A percentile compares a stretch with the other conserved stretches of the same genome.
phyloP scores from a whole-genome alignment of 768 basidiomycete species.

The Leccinellum rugosiceps region DNA sequence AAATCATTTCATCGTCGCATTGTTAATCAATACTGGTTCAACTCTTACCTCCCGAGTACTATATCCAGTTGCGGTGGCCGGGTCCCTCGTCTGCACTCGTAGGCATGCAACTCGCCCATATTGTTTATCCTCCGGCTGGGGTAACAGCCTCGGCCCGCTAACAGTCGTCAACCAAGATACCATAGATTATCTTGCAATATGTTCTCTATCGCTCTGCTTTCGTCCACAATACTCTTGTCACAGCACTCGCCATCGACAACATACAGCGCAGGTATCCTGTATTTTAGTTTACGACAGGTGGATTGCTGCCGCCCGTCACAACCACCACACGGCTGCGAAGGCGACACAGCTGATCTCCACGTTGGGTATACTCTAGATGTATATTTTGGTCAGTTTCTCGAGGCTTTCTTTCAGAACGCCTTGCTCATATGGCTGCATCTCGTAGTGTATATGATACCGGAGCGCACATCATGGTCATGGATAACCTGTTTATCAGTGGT shows the following conservation, averaged over 20 bases:
- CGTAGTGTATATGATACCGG: neutral
- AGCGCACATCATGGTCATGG: neutral
- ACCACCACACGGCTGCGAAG: neutral
- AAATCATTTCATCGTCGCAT: constrained; percentile 39
- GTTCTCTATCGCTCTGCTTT: constrained; percentile 49
- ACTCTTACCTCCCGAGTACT: constrained; percentile 42
- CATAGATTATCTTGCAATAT: constrained; percentile 49
- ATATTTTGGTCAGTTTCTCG: constrained; percentile 6
- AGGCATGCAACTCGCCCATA: constrained; percentile 50
- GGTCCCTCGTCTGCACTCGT: constrained; percentile 37
- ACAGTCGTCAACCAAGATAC: constrained; percentile 42
- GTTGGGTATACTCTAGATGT: neutral
- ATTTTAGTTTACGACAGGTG: constrained; percentile 39
- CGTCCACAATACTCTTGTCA: constrained; percentile 42
- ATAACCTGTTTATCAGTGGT: neutral
- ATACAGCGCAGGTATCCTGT: constrained; percentile 45
- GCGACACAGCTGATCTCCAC: neutral
- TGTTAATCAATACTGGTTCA: constrained; percentile 51
- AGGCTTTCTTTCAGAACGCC: neutral
- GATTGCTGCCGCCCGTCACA: neutral
- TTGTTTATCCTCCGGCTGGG: constrained; percentile 55
- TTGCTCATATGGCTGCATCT: constrained; percentile 4
- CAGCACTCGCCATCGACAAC: constrained; percentile 49
- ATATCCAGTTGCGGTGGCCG: constrained; percentile 36
- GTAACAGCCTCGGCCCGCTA: constrained; percentile 47